Evolutionary conservation across 768 basidiomycete species (phyloP).

Genomic region (Termitomyces sp.): DNA sequence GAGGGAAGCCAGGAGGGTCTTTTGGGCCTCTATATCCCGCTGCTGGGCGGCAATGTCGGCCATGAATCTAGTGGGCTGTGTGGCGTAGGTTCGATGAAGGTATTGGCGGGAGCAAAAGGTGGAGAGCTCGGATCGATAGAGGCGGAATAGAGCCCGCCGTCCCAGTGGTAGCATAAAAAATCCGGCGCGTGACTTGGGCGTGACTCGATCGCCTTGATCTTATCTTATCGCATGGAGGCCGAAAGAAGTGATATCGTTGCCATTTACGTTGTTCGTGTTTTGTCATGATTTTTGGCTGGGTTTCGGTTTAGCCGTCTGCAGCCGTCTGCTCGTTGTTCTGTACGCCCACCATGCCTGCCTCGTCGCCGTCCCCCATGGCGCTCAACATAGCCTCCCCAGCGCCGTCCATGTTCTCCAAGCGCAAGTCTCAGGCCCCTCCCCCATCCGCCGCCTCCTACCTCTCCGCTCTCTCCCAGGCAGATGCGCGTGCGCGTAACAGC

Average conservation of each 20-base stretch:
- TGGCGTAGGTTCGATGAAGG: slow-evolving; percentile 13
- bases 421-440: slow-evolving; percentile 26
- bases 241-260: not conserved
- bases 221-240: slow-evolving; percentile 1
- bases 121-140: slow-evolving; percentile 30
- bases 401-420: slow-evolving; percentile 62
- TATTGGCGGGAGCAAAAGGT: slow-evolving; percentile 13
- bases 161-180: slow-evolving; percentile 5
- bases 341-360: slow-evolving; percentile 11
- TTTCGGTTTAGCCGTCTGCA: slow-evolving; percentile 1
- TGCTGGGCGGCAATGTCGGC: slow-evolving; percentile 36
- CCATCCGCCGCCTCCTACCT: slow-evolving; percentile 42
- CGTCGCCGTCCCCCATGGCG: slow-evolving; percentile 60
- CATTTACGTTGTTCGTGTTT: not conserved
- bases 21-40: slow-evolving; percentile 54
- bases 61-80: slow-evolving; percentile 2
- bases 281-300: not conserved
- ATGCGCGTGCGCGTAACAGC: slow-evolving; percentile 57
- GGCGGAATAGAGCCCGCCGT: slow-evolving; percentile 12
- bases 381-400: slow-evolving; percentile 47
- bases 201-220: not conserved
- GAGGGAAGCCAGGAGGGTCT: slow-evolving; percentile 57
- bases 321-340: not conserved
- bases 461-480: slow-evolving; percentile 45
- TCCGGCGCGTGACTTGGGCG: slow-evolving; percentile 5